Percentiles rank a stretch among this genome's conserved stretches.
Evolutionary conservation across 2,329 filamentous ascomycete species (phyloP).

Genomic region (Penicillium hesseltinei): DNA sequence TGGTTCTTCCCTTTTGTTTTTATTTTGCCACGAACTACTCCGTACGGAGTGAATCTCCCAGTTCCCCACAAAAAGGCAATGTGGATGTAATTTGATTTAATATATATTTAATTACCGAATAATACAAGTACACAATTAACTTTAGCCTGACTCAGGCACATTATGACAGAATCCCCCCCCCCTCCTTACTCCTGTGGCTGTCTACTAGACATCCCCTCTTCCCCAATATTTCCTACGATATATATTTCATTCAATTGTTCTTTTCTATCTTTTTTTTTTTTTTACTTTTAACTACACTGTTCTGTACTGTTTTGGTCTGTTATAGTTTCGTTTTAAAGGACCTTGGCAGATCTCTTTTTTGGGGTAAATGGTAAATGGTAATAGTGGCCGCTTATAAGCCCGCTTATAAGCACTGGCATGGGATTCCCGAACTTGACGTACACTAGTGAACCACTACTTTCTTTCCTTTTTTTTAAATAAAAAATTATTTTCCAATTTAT

Average conservation of each 20-base stretch:
- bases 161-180: constrained; percentile 10
- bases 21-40: not conserved
- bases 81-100: constrained; percentile 13
- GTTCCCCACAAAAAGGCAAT: constrained; percentile 15
- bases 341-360: not conserved
- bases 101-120: not conserved
- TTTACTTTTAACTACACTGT: not conserved
- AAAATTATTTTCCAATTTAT: not conserved
- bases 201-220: constrained; percentile 9
- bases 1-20: not conserved
- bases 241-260: not conserved
- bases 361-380: not conserved
- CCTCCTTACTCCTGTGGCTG: constrained; percentile 11
- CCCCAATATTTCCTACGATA: not conserved
- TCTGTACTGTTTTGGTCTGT: too few relatives aligned
- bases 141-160: constrained; percentile 26
- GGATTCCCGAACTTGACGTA: constrained; percentile 4
- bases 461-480: not conserved
- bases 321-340: not conserved
- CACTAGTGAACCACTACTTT: constrained; percentile 1
- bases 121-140: constrained; percentile 7
- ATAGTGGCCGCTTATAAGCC: not conserved
- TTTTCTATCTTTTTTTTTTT: not conserved
- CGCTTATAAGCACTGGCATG: not conserved
- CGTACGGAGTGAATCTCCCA: not conserved